Conservation (phyloP, 176 grass and related monocot species). For the Musa itinerans region DNA sequence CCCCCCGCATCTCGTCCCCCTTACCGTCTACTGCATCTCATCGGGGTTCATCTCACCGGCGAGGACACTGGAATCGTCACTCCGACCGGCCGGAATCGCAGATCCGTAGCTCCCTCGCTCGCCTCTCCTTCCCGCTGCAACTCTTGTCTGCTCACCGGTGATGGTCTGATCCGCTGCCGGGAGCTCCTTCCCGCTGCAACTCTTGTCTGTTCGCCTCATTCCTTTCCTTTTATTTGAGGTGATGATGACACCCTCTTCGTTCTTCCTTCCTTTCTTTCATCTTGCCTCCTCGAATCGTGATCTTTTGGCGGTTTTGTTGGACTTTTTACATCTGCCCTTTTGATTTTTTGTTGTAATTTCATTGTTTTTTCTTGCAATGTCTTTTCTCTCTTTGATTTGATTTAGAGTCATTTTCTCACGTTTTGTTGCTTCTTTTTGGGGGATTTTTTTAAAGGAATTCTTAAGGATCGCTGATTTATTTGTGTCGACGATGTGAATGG, state of each 20-base stretch:
- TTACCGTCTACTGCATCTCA: neutral
- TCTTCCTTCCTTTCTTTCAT: neutral
- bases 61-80: neutral
- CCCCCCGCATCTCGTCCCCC: neutral
- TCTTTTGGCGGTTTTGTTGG: neutral
- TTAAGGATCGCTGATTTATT: too few species aligned
- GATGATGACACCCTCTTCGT: neutral
- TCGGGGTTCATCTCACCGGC: neutral
- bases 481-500: too few species aligned
- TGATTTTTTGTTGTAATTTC: neutral
- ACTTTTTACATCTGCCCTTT: neutral
- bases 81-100: neutral
- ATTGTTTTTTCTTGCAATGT: neutral
- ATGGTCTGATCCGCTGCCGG: neutral
- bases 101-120: neutral
- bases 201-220: neutral
- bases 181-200: too few species aligned
- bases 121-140: neutral
- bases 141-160: neutral
- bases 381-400: neutral
- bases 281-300: neutral
- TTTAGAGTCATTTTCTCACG: neutral
- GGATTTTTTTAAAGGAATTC: neutral
- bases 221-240: neutral
- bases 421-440: neutral